phyloP scores from a whole-genome alignment of 116 monocot species.

The Iris pallida region DNA sequence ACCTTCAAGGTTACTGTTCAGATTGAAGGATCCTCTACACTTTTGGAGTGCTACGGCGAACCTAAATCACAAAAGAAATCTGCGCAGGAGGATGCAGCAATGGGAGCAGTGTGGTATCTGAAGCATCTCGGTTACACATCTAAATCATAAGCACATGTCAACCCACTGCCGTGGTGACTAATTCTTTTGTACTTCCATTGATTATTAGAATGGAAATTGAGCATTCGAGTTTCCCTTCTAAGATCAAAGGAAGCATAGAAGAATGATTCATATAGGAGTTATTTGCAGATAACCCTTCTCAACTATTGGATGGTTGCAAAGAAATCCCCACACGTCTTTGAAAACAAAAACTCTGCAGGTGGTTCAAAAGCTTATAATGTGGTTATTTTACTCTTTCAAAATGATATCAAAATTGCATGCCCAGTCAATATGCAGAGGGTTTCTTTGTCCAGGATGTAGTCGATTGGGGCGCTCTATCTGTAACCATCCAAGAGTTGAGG shows the following conservation, averaged over 20 bases:
- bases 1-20: slow-evolving; percentile 55
- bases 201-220: slow-evolving; percentile 2
- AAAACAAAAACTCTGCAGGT: too few relatives aligned
- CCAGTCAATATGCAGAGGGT: too few relatives aligned
- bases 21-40: slow-evolving; percentile 20
- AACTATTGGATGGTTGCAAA: too few relatives aligned
- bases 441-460: too few relatives aligned
- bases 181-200: slow-evolving; percentile 6
- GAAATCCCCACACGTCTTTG: too few relatives aligned
- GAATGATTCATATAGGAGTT: background rate
- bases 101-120: slow-evolving; percentile 81
- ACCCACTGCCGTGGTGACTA: background rate
- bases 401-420: too few relatives aligned
- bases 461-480: too few relatives aligned
- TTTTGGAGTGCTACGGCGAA: slow-evolving; percentile 63
- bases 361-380: too few relatives aligned
- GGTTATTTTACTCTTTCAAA: too few relatives aligned
- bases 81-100: slow-evolving; percentile 75
- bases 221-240: background rate
- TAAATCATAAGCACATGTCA: background rate
- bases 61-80: slow-evolving; percentile 57
- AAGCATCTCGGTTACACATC: slow-evolving; percentile 32
- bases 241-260: slow-evolving; percentile 9
- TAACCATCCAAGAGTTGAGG: too few relatives aligned
- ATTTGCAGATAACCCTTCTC: too few relatives aligned